phyloP scores from a whole-genome alignment of 768 basidiomycete genomes.

The Psilocybe tampanensis region DNA sequence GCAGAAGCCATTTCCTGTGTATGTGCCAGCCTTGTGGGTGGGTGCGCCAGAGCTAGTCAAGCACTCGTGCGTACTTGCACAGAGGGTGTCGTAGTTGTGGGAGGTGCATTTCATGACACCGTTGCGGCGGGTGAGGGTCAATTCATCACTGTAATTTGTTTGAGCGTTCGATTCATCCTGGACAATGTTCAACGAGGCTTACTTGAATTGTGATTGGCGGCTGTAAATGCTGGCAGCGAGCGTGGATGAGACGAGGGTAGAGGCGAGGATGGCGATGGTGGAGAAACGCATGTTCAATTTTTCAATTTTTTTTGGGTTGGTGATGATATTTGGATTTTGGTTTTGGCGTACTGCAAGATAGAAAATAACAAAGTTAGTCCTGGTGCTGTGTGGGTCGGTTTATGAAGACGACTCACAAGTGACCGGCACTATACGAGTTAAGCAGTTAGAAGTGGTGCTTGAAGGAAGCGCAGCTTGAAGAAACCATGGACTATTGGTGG shows the following conservation, averaged over 20 bases:
- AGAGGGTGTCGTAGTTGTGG: not conserved
- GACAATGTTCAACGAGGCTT: not conserved
- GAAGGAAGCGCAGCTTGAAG: slow-evolving; percentile 3
- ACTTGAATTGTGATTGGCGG: not conserved
- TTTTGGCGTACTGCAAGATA: not conserved
- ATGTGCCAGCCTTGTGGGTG: not conserved
- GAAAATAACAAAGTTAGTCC: not conserved
- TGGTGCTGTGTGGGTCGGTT: not conserved
- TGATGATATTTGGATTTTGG: not conserved
- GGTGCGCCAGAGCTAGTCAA: not conserved
- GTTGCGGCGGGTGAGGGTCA: not conserved
- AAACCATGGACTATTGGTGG: not conserved
- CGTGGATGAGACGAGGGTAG: not conserved
- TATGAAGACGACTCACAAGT: not conserved
- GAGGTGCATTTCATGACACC: not conserved
- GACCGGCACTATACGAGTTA: not conserved
- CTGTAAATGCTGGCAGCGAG: not conserved
- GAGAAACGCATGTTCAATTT: slow-evolving; percentile 8
- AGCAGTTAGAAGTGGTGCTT: not conserved
- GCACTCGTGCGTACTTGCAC: not conserved
- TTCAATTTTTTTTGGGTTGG: not conserved
- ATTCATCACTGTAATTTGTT: not conserved
- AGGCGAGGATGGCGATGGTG: not conserved
- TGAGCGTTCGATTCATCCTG: too few species aligned
- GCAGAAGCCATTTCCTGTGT: not conserved